Percentiles rank a stretch among this genome's conserved stretches.
These are phyloP conservation scores for Neonectria hederae DNA, from an alignment of 2,329 filamentous ascomycete genomes.

Conservation along the genomic window DNA sequence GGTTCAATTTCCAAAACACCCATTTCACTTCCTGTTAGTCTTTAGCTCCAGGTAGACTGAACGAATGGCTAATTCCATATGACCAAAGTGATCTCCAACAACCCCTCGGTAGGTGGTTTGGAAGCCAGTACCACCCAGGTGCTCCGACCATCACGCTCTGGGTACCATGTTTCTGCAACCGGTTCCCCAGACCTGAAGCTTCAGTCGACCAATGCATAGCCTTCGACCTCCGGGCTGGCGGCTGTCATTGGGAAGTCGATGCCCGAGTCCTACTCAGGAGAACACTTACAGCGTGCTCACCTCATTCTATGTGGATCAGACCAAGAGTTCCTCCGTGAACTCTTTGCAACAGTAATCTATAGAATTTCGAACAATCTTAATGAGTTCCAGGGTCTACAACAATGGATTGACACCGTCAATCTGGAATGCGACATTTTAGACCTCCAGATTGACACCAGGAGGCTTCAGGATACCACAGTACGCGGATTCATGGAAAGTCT, in stretches of 20 bases:
- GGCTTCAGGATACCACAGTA: neutral
- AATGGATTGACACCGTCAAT: neutral
- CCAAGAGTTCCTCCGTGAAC: neutral
- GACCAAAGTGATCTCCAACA: neutral
- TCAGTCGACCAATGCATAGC: neutral
- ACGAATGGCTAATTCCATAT: neutral
- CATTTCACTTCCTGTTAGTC: neutral
- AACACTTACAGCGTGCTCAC: conserved; percentile 6
- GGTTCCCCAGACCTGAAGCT: neutral
- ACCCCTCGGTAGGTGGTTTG: neutral
- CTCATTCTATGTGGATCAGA: neutral
- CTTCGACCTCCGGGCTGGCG: neutral
- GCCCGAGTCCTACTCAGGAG: conserved; percentile 6
- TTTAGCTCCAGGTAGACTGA: too few relatives aligned
- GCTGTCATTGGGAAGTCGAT: conserved; percentile 2
- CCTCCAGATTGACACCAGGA: neutral
- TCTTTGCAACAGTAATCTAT: neutral
- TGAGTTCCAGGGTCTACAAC: neutral
- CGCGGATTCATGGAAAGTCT: conserved; percentile 6
- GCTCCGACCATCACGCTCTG: neutral
- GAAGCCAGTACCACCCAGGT: neutral
- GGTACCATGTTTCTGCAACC: neutral
- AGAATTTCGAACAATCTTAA: conserved; percentile 4
- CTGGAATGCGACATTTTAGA: neutral
- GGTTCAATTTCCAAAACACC: conserved; percentile 9